Evolutionary conservation across 805 yeast species (phyloP).

Genomic region (Cyberlindnera lachancei): DNA sequence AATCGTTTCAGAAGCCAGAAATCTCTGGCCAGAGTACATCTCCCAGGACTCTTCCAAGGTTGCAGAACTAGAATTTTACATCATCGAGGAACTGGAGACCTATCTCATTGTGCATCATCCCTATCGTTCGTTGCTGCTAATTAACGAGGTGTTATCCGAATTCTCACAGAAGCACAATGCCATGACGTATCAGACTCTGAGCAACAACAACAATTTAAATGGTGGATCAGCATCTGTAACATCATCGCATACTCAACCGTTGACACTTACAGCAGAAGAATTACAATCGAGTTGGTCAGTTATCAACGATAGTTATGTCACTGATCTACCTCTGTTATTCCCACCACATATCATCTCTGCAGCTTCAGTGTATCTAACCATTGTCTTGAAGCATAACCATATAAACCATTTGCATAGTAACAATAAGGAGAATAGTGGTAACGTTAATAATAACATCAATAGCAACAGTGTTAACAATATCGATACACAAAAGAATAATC

Average conservation of each 20-base stretch:
- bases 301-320: conserved; percentile 81
- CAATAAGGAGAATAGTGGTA: no score
- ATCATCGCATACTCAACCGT: no score
- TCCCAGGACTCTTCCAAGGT: conserved; percentile 86
- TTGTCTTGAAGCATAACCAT: conserved; percentile 42
- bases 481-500: no score
- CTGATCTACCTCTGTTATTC: conserved; percentile 73
- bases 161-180: conserved; percentile 4
- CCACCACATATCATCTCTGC: conserved; percentile 89
- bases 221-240: no score
- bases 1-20: conserved; percentile 75
- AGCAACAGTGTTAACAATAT: no score
- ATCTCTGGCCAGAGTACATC: conserved; percentile 90
- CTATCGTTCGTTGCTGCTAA: conserved; percentile 52
- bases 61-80: conserved; percentile 92
- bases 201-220: no score
- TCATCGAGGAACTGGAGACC: conserved; percentile 80
- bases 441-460: no score
- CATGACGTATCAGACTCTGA: conserved; percentile 2
- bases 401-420: conserved; percentile 14
- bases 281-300: conserved; percentile 84
- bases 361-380: conserved; percentile 72
- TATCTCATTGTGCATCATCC: conserved; percentile 72
- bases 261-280: conserved; percentile 50
- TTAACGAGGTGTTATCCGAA: conserved; percentile 30